A percentile compares a stretch with the other conserved stretches of the same genome.
These are phyloP conservation scores for Kodamaea anthophila DNA, from an alignment of 1,139 yeast species.

Conservation along the genomic window DNA sequence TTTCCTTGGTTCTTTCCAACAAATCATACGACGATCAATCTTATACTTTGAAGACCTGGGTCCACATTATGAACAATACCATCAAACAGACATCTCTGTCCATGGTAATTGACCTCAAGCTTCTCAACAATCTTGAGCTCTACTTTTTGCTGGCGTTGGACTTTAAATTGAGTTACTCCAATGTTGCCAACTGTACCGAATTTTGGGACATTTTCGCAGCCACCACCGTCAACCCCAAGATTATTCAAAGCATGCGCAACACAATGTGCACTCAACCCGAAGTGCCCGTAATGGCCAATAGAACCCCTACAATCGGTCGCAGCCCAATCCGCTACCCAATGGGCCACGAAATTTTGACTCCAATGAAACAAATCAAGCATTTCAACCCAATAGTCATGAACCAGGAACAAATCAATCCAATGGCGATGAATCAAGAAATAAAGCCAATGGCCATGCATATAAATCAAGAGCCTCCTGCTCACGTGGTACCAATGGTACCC, in stretches of 20 bases:
- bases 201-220: slow-evolving; percentile 20
- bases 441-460: too few species aligned
- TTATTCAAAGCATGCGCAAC: neutral
- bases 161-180: slow-evolving; percentile 24
- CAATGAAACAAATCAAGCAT: too few species aligned
- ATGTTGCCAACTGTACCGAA: slow-evolving; percentile 15
- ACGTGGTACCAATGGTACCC: slow-evolving; percentile 3
- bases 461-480: too few species aligned
- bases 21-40: slow-evolving; percentile 47
- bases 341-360: too few species aligned
- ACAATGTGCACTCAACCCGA: too few species aligned
- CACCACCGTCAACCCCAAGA: slow-evolving; percentile 1
- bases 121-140: slow-evolving; percentile 25
- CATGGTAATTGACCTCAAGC: slow-evolving; percentile 14
- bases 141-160: slow-evolving; percentile 26
- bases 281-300: too few species aligned
- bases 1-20: slow-evolving; percentile 40
- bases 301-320: too few species aligned
- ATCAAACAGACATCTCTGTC: slow-evolving; percentile 4
- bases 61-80: slow-evolving; percentile 16
- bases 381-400: too few species aligned
- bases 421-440: too few species aligned
- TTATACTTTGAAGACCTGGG: slow-evolving; percentile 50
- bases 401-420: too few species aligned
- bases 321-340: too few species aligned